These are phyloP conservation scores for Cadophora malorum DNA, from an alignment of 2,329 filamentous ascomycete genomes.

Conservation along the genomic window DNA sequence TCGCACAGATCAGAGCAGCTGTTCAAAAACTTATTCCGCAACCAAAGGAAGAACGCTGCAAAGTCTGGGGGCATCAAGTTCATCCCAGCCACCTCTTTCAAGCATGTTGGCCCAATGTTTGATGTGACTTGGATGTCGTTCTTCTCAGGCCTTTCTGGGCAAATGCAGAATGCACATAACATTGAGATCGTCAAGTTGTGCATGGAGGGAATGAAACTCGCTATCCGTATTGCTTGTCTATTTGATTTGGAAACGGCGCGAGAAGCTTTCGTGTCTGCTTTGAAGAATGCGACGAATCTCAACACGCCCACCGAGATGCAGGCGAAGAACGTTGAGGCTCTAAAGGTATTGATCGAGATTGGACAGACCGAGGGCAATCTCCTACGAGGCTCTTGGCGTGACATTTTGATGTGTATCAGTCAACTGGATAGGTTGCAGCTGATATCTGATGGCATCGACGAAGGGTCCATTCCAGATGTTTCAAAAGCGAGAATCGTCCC, in stretches of 20 bases:
- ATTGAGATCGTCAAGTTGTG: conserved; percentile 90
- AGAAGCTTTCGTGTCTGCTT: conserved; percentile 90
- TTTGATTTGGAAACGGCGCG: conserved; percentile 94
- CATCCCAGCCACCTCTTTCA: conserved; percentile 91
- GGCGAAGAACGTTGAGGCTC: conserved; percentile 93
- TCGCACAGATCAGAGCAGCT: conserved; percentile 75
- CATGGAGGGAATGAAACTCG: conserved; percentile 93
- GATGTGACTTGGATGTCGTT: conserved; percentile 99
- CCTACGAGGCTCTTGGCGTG: conserved; percentile 90
- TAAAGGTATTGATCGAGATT: conserved; percentile 90
- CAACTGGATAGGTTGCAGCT: conserved; percentile 95
- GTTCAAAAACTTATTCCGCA: conserved; percentile 91
- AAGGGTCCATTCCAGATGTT: conserved; percentile 89
- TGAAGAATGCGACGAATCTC: conserved; percentile 93
- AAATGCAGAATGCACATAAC: conserved; percentile 93
- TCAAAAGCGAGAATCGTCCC: conserved; percentile 79
- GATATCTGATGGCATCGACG: conserved; percentile 92
- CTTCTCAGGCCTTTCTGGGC: conserved; percentile 89
- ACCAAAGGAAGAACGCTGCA: conserved; percentile 80
- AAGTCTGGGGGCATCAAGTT: conserved; percentile 73
- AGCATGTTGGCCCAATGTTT: conserved; percentile 97
- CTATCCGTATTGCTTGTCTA: conserved; percentile 89
- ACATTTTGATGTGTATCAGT: conserved; percentile 92
- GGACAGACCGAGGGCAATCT: conserved; percentile 92
- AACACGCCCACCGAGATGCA: conserved; percentile 96